Base-by-base conservation (phyloP, 768 basidiomycete genomes). In the Trametes cubensis region DNA sequence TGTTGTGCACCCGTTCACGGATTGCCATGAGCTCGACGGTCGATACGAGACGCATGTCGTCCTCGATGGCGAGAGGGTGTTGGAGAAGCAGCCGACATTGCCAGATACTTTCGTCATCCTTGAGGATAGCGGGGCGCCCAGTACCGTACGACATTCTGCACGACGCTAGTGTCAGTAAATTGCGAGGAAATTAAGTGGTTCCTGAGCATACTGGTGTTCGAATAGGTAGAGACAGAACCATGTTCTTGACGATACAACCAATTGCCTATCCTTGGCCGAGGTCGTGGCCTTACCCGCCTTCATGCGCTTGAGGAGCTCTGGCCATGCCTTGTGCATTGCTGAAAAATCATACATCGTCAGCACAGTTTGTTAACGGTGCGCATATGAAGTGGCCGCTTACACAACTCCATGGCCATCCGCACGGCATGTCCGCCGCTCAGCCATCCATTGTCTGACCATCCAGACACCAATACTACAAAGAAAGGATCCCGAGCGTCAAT, bases 401-500 rank as follows among this genome's bases (percentile, higher is more conserved):
- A 94, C 55, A 95, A 79, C 71, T 98, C 95, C 81, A 97, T 87
- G 42, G 93, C 95, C 92, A 98, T 95, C 53, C 95, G 84, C 10
- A 97, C 94, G n/a, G 95, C 95, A 75, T 97, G 95, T 11, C 92
- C 94, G 11, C 93, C 92, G 66, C 90, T 94, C 39, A 97, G 74
- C 94, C 94, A 95, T n/a, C 93, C 93, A 68, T 93, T 93, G 67
- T 95, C 93, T 18, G 92, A 94, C 90, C 94, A 98, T 6, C 94
- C 94, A 39, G 95, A 90, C 20, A 96, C 87, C 53, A 97, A 80
- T 60, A 95, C 92, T 95, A 60, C 11, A 56, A 54, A 60, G 21
- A 30, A 58, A 49, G 26, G 15, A 21, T 39, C 60, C 17, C 34
- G 58, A 46, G 13, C 55, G 25, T 48, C 20, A 23, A 38, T 46